Base-by-base conservation (phyloP, 495 filamentous ascomycete species). In the Cercophora samala region DNA sequence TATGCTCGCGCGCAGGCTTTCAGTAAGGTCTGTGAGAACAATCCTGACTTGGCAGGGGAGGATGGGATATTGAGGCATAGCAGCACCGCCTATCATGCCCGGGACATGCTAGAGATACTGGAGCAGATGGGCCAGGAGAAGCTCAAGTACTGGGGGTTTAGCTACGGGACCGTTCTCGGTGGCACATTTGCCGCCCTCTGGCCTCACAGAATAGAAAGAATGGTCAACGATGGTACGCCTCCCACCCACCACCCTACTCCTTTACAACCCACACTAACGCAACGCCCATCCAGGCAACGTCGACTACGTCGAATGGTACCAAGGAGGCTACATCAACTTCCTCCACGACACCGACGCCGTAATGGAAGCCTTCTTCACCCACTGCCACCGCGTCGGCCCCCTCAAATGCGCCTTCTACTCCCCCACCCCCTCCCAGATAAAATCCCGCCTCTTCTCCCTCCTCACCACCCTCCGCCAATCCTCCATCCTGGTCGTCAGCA, bases 71-170 rank as follows among this genome's bases (percentile, higher is more conserved):
- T 81, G 11, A 68, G 64, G 17, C 76, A 77, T 64, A 74, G 78
- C 9, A 76, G 77, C 54, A 82, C 81, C 6, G 71, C 74, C 22
- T 79, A 71, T 15, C 78, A 79, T 42, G 79, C 78, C 0, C 70
- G 78, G 53, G 81, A 83, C 64, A 72, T 82, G 78, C 71, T 81
- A 8, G 76, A 79, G 51, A 79, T 80, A 46, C 62, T 76, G 25
- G 69, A 77, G 32, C 74, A 77, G 60, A 68, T 73, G 29, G 77
- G 74, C 8, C 67, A 80, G 60, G 69, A 74, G 23, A 82, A 80
- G 65, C 66, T 86, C 2, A 81, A 77, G 62, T 86, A 85, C 68
- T 85, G 83, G 83, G 84, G 84, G 9, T 85, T 85, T 32, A 82
- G 80, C 52, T 86, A 85, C 64, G 84, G 84, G 19, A 84, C 82